Evolutionary conservation across 257 asterid genomes (phyloP), one percentile per base, ranked within the genome.

Genomic region (Leonotis leonurus): DNA sequence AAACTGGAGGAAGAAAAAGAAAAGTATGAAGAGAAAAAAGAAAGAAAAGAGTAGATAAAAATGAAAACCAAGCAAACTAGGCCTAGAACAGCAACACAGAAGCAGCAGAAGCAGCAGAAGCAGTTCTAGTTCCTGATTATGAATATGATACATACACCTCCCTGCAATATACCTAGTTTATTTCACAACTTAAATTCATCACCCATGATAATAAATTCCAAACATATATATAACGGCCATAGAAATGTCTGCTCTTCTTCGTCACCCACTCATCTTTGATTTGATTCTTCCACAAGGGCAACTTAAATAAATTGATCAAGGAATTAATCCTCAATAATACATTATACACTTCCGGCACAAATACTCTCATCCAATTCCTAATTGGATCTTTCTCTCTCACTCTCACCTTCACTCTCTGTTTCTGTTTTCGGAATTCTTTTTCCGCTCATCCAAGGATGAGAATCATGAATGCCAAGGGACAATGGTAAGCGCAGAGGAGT

Each of bases 91-190:
- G n/a, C n/a, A n/a, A n/a, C n/a, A n/a, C n/a, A n/a, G n/a, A n/a
- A 49, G 33, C 56, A 74, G 62, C 39, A 77, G 74, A n/a, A n/a
- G n/a, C n/a, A n/a, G n/a, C n/a, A n/a, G n/a, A n/a, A n/a, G n/a
- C 76, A 69, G 75, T 73, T 73, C 78, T 60, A 65, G 74, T 70
- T 45, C 76, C 54, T 65, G 79, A 69, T 68, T 67, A 74, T 72
- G 73, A 70, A 75, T 69, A 68, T 72, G 74, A 70, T 77, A 78
- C 84, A 80, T 75, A 78, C 79, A 73, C 66, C 74, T 77, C 48
- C 33, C 76, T 68, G 85, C 71, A 80, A 71, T 50, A 41, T 69
- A n/a, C n/a, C n/a, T 71, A 78, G 53, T 64, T 78, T 78, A 67
- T 74, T 78, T 71, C 37, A 79, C 93, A 83, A 77, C n/a, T n/a